A percentile compares a stretch with the other conserved stretches of the same genome.
Evolutionary conservation across 2,329 filamentous ascomycete species (phyloP).

Genomic region (Aphanocladium album): DNA sequence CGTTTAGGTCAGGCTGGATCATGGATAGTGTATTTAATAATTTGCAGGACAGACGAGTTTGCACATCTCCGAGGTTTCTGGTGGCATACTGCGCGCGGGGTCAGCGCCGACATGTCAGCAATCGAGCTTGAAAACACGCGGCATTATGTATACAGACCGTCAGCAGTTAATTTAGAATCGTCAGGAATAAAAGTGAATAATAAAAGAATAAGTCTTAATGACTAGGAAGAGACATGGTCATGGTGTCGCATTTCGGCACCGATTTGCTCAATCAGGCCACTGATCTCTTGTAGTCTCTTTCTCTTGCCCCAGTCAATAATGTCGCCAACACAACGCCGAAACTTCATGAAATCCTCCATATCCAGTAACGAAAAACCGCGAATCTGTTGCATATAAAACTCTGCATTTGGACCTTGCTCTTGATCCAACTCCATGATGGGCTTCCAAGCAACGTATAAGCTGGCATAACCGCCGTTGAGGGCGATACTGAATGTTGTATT

Average conservation of each 20-base stretch:
- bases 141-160: too few relatives aligned
- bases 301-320: background rate
- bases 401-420: background rate
- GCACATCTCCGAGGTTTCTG: too few relatives aligned
- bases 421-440: background rate
- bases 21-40: background rate
- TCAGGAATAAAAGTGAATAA: too few relatives aligned
- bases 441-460: background rate
- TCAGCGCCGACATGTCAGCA: too few relatives aligned
- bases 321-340: background rate
- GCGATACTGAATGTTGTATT: background rate
- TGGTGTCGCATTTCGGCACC: background rate
- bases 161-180: too few relatives aligned
- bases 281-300: background rate
- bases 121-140: too few relatives aligned
- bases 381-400: background rate
- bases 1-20: background rate
- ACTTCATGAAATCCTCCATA: background rate
- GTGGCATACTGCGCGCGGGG: too few relatives aligned
- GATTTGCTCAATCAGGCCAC: background rate
- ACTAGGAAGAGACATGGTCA: too few relatives aligned
- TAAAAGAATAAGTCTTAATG: too few relatives aligned
- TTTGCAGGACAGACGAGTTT: too few relatives aligned
- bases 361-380: background rate
- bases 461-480: background rate